phyloP scores from a whole-genome alignment of 371 early-diverging fungal species.

The Mortierella sp. region DNA sequence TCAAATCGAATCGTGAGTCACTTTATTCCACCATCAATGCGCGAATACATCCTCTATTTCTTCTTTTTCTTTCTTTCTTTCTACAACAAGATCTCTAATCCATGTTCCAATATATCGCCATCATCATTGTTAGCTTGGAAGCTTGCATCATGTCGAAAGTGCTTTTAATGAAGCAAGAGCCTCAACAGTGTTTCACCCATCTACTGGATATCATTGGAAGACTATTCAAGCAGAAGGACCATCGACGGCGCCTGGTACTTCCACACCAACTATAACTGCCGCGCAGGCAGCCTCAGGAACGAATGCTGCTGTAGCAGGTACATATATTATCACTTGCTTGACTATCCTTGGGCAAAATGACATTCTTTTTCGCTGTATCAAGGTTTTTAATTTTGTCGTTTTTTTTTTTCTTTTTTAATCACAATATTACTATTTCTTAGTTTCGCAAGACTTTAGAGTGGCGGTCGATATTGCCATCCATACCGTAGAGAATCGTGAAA shows the following conservation, averaged over 20 bases:
- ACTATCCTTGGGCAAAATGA: too few species aligned
- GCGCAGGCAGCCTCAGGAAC: conserved; percentile 16
- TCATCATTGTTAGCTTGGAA: conserved; percentile 66
- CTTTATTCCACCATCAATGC: too few species aligned
- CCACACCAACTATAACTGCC: background rate
- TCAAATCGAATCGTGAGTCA: conserved; percentile 83
- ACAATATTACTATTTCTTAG: background rate
- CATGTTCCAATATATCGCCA: background rate
- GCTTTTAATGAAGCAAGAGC: conserved; percentile 77
- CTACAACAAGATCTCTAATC: conserved; percentile 2
- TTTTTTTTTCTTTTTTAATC: background rate
- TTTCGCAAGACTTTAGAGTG: conserved; percentile 37
- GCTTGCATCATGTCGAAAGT: conserved; percentile 74
- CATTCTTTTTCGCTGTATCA: too few species aligned
- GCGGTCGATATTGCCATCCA: conserved; percentile 41
- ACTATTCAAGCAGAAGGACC: conserved; percentile 27
- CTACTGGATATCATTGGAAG: conserved; percentile 85
- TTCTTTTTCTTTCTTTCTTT: background rate
- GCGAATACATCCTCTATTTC: background rate
- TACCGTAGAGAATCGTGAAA: conserved; percentile 29
- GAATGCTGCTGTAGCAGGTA: background rate
- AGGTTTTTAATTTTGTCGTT: background rate
- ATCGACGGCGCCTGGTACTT: background rate
- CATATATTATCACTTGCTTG: background rate
- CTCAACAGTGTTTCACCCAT: conserved; percentile 80